These are phyloP conservation scores for Tillandsia leiboldiana DNA, from an alignment of 176 grass and related monocot genomes.

Conservation along the genomic window DNA sequence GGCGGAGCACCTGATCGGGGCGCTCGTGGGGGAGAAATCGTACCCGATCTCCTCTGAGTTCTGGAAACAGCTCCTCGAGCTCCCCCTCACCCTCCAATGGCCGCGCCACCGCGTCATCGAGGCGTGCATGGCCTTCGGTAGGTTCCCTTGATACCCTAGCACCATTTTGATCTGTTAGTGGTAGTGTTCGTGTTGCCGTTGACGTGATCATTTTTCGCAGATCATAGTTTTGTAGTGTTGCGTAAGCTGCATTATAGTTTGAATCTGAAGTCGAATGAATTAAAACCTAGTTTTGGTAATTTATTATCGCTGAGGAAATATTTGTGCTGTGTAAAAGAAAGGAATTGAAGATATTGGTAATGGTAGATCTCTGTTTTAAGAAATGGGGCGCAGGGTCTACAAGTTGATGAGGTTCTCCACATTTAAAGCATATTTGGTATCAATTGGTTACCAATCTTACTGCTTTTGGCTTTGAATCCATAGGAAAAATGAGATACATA, in stretches of 20 bases:
- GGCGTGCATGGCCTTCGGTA: slow-evolving; percentile 82
- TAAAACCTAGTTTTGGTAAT: neutral
- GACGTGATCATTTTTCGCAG: neutral
- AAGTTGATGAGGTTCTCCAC: too few relatives aligned
- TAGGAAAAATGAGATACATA: too few relatives aligned
- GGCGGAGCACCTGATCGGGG: slow-evolving; percentile 72
- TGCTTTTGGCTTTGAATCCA: too few relatives aligned
- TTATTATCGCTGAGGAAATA: neutral
- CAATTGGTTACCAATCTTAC: too few relatives aligned
- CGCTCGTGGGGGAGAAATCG: slow-evolving; percentile 61
- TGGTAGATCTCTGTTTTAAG: neutral
- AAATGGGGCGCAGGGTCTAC: too few relatives aligned
- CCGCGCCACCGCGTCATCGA: slow-evolving; percentile 83
- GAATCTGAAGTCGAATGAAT: neutral
- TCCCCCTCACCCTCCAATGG: slow-evolving; percentile 86
- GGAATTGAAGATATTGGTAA: neutral
- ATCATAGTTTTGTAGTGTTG: too few relatives aligned
- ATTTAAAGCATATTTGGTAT: too few relatives aligned
- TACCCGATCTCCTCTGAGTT: slow-evolving; percentile 86
- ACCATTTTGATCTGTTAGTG: neutral
- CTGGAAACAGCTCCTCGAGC: slow-evolving; percentile 85
- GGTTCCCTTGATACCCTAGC: slow-evolving; percentile 5
- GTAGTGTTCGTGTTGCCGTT: neutral
- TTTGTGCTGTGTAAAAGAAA: neutral
- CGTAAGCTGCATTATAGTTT: too few relatives aligned